These are phyloP conservation scores for sorghum (Sorghum bicolor) DNA, from an alignment of 176 grass and related monocot genomes.

Conservation along the genomic window DNA sequence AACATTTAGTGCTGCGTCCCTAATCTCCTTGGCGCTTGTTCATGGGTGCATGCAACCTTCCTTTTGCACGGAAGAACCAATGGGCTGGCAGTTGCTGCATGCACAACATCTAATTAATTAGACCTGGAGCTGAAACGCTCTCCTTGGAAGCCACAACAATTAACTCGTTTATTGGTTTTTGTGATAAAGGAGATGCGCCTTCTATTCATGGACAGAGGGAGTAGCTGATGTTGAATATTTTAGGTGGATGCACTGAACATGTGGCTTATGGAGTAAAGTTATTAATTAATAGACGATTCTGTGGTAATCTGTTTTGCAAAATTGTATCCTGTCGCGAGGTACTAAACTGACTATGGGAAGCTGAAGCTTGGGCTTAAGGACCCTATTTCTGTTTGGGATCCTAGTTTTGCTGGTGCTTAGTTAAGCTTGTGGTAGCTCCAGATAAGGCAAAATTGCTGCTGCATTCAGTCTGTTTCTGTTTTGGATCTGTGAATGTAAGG, in stretches of 20 bases:
- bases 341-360: background rate
- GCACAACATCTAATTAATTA: no score
- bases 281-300: background rate
- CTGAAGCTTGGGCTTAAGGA: background rate
- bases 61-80: no score
- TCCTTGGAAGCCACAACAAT: no score
- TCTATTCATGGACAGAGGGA: no score
- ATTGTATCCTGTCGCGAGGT: background rate
- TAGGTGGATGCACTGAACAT: background rate
- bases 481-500: background rate
- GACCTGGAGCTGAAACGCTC: no score
- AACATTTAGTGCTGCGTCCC: no score
- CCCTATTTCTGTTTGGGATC: background rate
- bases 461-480: no score
- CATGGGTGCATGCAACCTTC: no score
- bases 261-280: background rate
- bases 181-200: no score
- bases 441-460: background rate
- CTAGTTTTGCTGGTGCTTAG: background rate
- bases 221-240: background rate
- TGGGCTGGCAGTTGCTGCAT: no score
- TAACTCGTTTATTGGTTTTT: no score
- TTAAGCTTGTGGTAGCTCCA: background rate
- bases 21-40: no score
- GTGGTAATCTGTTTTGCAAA: background rate